Percentiles rank a stretch among this genome's conserved stretches.
phyloP scores from a whole-genome alignment of 148 eudicot genomes.

The Polygonum maritimum region DNA sequence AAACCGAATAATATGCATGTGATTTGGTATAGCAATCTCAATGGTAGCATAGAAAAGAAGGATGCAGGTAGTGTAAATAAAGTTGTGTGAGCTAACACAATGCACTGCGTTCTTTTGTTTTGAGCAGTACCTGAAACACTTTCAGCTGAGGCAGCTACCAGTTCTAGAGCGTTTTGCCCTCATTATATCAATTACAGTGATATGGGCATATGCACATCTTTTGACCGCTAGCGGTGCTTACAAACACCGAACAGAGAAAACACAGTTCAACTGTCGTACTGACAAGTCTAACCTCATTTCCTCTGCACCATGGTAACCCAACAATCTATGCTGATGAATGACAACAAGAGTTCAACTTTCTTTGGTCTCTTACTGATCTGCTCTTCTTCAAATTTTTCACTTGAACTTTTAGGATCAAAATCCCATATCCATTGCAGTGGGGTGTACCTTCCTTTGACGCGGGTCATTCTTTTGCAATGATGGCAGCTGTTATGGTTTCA shows the following conservation, averaged over 20 bases:
- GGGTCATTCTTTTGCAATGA: slow-evolving; percentile 96
- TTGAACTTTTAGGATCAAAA: slow-evolving; percentile 63
- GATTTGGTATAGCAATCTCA: background rate
- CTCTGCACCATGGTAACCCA: slow-evolving; percentile 81
- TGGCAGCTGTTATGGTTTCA: slow-evolving; percentile 96
- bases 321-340: background rate
- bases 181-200: slow-evolving; percentile 54
- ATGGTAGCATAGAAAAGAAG: background rate
- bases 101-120: background rate
- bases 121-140: slow-evolving; percentile 79
- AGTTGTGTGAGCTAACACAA: background rate
- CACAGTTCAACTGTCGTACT: slow-evolving; percentile 72
- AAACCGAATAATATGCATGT: background rate
- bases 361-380: background rate
- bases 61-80: background rate
- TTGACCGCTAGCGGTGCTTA: slow-evolving; percentile 96
- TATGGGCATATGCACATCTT: slow-evolving; percentile 97
- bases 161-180: slow-evolving; percentile 88
- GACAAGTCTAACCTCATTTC: slow-evolving; percentile 86
- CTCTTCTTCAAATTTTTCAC: background rate
- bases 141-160: slow-evolving; percentile 70
- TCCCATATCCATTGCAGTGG: slow-evolving; percentile 98
- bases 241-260: slow-evolving; percentile 69
- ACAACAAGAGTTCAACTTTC: background rate
- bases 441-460: slow-evolving; percentile 95